Evolutionary conservation across 345 rosid species (phyloP), one percentile per base, ranked within the genome.

Genomic region (Populus euphratica): DNA sequence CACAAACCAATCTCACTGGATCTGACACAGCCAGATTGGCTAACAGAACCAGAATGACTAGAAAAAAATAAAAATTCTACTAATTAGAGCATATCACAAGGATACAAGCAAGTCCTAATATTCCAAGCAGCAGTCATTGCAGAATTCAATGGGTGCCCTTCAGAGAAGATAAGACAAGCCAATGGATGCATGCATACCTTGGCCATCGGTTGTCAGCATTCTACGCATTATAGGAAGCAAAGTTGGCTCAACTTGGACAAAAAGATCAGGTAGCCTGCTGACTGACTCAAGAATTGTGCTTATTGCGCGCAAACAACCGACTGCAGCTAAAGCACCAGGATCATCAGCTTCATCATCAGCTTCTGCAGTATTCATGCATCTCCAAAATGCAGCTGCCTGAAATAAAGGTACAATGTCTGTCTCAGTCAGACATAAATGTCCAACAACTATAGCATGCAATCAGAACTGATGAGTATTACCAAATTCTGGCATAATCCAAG

Each of bases 121-220:
- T 67, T 68, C 67, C 50, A 31, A 50, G 31, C 17, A 50, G 21
- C 17, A 35, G 14, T 23, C 3, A 59, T 23, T 0, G 14, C 64
- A 23, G 5, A 59, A 12, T n/a, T 59, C 64, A 59, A 25, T 25
- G 5, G 64, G 29, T 4, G 13, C 14, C 16, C 23, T 5, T 59
- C 1, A 25, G 64, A n/a, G 16, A 59, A 59, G 64, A 59, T 10
- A 59, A 23, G 64, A 59, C 29, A 59, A 59, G 64, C 27, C 64
- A 59, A 1, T 10, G 5, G 69, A 29, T 65, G 20, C 33, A 16
- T 31, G 43, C 73, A 76, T 78, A 94, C 99, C 99, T 86, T 92
- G 97, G 69, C 99, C 99, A 83, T 92, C 99, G 25, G 95, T 89
- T 73, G 99, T 94, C 91, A 94, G 76, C 98, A 94, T 94, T 84